phyloP scores from a whole-genome alignment of 2,329 filamentous ascomycete genomes.

The Cucurbitaria berberidis region DNA sequence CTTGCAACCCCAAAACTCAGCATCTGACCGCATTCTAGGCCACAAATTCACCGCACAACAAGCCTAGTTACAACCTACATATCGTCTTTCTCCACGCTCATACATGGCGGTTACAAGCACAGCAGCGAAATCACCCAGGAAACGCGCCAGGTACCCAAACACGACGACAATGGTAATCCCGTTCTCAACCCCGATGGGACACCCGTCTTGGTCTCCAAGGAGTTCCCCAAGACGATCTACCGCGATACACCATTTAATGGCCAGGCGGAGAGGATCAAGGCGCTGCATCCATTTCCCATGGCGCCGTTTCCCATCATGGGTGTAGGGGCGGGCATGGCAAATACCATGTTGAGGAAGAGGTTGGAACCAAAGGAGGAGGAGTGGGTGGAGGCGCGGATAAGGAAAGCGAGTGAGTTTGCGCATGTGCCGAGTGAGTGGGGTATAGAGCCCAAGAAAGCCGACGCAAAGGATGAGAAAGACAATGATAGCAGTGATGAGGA shows the following conservation, averaged over 20 bases:
- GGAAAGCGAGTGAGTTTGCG: conserved; percentile 38
- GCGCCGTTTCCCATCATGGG: conserved; percentile 30
- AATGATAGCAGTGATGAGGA: conserved; percentile 14
- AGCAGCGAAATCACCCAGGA: conserved; percentile 8
- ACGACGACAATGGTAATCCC: conserved; percentile 21
- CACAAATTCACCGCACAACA: conserved; percentile 28
- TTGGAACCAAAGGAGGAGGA: conserved; percentile 34
- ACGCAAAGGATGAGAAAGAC: conserved; percentile 16
- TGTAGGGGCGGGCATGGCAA: conserved; percentile 25
- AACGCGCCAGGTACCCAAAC: conserved; percentile 6
- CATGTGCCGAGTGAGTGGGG: conserved; percentile 39
- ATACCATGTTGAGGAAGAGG: conserved; percentile 35
- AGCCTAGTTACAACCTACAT: conserved; percentile 23
- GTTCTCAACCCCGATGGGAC: conserved; percentile 12
- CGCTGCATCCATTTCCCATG: conserved; percentile 34
- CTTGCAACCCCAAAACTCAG: no score
- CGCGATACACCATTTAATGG: conserved; percentile 7
- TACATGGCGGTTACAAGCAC: conserved; percentile 31
- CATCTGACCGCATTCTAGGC: conserved; percentile 11
- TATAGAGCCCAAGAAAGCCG: conserved; percentile 26
- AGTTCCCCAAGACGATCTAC: conserved; percentile 9
- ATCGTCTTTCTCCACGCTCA: conserved; percentile 23
- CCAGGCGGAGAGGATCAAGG: conserved; percentile 19
- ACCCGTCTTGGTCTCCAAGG: conserved; percentile 10
- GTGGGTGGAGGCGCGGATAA: conserved; percentile 37